phyloP scores from a whole-genome alignment of 345 rosid genomes.

The Brassica nigra region DNA sequence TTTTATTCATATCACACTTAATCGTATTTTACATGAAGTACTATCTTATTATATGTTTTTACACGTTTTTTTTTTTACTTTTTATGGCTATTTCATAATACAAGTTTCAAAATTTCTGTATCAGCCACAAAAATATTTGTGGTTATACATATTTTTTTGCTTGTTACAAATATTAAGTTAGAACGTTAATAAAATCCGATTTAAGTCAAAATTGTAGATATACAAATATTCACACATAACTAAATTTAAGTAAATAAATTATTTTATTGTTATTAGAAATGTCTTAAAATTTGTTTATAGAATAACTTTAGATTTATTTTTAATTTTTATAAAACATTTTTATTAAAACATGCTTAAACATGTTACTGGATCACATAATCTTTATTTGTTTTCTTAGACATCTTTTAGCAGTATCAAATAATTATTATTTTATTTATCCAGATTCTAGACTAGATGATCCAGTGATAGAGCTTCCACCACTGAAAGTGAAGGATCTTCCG shows the following conservation, averaged over 20 bases:
- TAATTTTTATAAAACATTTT: background rate
- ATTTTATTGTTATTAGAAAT: background rate
- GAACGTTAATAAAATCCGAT: background rate
- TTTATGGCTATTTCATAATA: too few species aligned
- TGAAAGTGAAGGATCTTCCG: slow-evolving; percentile 54
- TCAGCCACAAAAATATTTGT: too few species aligned
- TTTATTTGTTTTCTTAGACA: background rate
- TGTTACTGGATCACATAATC: background rate
- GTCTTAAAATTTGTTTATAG: too few species aligned
- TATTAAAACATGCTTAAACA: background rate
- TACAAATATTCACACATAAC: background rate
- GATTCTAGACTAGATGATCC: slow-evolving; percentile 46
- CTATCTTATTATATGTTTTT: too few species aligned
- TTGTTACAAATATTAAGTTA: too few species aligned
- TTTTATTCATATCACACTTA: too few species aligned
- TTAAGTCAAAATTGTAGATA: background rate
- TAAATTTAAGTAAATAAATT: background rate
- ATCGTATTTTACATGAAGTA: too few species aligned
- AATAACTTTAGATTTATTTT: background rate
- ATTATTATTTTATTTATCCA: background rate
- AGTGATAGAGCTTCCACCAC: slow-evolving; percentile 47
- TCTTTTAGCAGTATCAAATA: background rate
- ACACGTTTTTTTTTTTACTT: too few species aligned
- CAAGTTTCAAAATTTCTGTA: too few species aligned
- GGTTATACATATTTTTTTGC: too few species aligned